Evolutionary conservation across 306 rosid genomes (phyloP).

Genomic region (Styphnolobium japonicum): DNA sequence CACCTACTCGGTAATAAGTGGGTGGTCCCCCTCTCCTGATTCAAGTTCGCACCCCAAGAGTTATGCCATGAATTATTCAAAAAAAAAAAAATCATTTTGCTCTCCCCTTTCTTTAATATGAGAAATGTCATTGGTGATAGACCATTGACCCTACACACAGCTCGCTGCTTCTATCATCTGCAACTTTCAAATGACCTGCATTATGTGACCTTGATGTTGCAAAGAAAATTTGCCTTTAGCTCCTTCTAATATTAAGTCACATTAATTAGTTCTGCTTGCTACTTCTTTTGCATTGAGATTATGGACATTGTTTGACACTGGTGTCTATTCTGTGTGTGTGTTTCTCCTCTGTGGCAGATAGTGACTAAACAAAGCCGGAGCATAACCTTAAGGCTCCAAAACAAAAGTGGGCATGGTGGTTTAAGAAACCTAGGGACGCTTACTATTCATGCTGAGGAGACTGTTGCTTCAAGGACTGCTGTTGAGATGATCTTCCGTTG

Average conservation of each 20-base stretch:
- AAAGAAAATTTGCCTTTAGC: not conserved
- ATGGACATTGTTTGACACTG: not conserved
- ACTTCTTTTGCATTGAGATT: not conserved
- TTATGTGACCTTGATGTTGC: not conserved
- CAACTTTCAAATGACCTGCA: not conserved
- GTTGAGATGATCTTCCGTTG: conserved; percentile 68
- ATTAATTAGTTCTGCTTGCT: not conserved
- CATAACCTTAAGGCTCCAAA: conserved; percentile 47
- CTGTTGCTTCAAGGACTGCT: conserved; percentile 58
- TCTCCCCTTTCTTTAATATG: not conserved
- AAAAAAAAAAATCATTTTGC: too few relatives aligned
- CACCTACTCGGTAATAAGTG: not conserved
- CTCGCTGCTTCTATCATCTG: not conserved
- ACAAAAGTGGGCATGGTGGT: conserved; percentile 31
- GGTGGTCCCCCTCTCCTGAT: not conserved
- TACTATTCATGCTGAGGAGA: conserved; percentile 78
- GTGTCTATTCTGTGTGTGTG: not conserved
- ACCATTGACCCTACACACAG: not conserved
- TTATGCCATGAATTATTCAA: not conserved
- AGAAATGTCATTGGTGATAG: not conserved
- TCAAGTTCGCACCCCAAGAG: not conserved
- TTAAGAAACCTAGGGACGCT: conserved; percentile 55
- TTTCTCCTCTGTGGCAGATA: conserved; percentile 46
- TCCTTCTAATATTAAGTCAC: not conserved
- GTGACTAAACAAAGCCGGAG: conserved; percentile 62